phyloP scores from a whole-genome alignment of 139 green algal genomes.

The Raphidocelis subcapitata region DNA sequence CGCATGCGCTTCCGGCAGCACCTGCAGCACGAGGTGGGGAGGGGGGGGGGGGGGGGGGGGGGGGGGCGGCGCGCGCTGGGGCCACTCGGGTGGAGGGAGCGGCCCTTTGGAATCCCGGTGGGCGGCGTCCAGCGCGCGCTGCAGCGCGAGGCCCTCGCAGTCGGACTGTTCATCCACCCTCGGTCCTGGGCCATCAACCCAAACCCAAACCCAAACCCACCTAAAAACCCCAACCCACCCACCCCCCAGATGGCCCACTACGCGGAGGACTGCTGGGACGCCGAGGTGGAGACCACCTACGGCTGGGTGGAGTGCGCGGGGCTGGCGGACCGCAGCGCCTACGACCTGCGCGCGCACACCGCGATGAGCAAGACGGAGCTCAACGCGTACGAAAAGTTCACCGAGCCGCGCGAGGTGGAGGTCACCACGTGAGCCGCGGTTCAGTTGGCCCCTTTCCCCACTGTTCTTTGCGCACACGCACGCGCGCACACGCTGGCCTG shows the following conservation, averaged over 20 bases:
- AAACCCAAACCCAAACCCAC: no score
- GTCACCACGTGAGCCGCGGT: slow-evolving; percentile 33
- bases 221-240: no score
- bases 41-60: background rate
- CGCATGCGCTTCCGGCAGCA: slow-evolving; percentile 96
- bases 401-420: slow-evolving; percentile 76
- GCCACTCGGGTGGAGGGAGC: no score
- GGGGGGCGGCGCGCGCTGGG: background rate
- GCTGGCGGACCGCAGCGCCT: slow-evolving; percentile 94
- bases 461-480: no score
- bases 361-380: slow-evolving; percentile 79
- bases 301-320: slow-evolving; percentile 99
- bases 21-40: slow-evolving; percentile 92
- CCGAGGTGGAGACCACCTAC: slow-evolving; percentile 94
- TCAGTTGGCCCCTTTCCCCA: no score
- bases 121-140: no score
- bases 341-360: slow-evolving; percentile 86
- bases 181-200: no score
- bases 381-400: slow-evolving; percentile 82
- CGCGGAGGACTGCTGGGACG: slow-evolving; percentile 96
- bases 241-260: slow-evolving; percentile 64
- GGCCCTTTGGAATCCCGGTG: no score
- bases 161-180: no score
- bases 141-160: no score
- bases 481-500: no score